Evolutionary conservation across 805 yeast species (phyloP), one percentile per base, ranked within the genome.

Genomic region (Yarrowia sp.): DNA sequence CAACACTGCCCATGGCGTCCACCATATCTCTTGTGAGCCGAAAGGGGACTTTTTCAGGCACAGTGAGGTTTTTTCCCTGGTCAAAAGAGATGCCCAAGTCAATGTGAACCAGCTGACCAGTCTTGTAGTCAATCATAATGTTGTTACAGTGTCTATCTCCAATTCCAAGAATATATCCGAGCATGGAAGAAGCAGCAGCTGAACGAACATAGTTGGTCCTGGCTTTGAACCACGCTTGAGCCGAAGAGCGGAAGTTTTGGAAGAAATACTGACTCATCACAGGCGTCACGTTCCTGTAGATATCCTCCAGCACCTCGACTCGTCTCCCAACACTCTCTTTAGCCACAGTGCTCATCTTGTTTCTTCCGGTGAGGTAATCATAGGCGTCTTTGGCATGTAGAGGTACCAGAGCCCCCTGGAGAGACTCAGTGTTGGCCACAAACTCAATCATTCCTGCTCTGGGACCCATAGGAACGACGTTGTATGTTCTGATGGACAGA

Each of bases 41-140:
- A 75, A 95, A 96, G 5, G 99, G 99, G 7, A 96, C 97, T 0
- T 90, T 83, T 74, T 95, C 99, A 0, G 99, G 99, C 9, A 94
- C 85, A 0, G 94, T 88, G 46, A 95, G 79, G 14, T 87, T 78
- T 72, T 85, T 87, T 0, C 98, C 99, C 36, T 92, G 97, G 76
- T 95, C 99, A 79, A 95, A 95, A 0, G 98, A 96, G 53, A 95
- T 93, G 0, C 99, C 99, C 17, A 95, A 79, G 76, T 95, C 99
- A 72, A 95, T 96, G 75, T 96, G 99, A 33, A 95, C 87, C 0
- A 97, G 96, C 72, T 93, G 97, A 0, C 98, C 98, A 0, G 91
- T 83, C n/a, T 76, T 74, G 60, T 82, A 81, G 76, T 95, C 98
- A n/a, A 95, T 74, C 56, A 95, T 77, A 44, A 95, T 88, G 75